Conservation (phyloP, 164 flowering plant species). For the Dillenia suffruticosa region DNA sequence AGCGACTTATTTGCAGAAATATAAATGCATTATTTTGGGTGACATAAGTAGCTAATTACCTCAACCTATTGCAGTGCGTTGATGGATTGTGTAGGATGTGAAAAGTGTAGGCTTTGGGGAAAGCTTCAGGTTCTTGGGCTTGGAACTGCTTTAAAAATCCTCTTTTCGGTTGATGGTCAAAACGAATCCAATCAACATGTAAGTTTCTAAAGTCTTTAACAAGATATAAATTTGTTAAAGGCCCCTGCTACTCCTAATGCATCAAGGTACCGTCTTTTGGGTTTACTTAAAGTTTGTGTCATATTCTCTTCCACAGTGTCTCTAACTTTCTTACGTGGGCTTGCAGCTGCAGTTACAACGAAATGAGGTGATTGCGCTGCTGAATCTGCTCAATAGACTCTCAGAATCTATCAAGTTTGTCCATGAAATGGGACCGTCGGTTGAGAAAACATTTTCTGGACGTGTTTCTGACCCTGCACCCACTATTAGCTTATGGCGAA, state of each 20-base stretch:
- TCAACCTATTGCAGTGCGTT: conserved; percentile 55
- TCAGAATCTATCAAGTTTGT: conserved; percentile 82
- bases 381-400: conserved; percentile 79
- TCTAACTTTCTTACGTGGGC: neutral
- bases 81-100: conserved; percentile 99
- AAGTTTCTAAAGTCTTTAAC: conserved; percentile 19
- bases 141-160: conserved; percentile 94
- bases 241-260: no score
- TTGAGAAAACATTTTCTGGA: conserved; percentile 31
- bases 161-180: conserved; percentile 75
- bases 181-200: conserved; percentile 40
- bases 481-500: conserved; percentile 18
- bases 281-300: no score
- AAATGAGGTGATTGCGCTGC: conserved; percentile 91
- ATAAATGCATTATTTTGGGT: no score
- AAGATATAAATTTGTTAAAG: no score
- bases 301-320: neutral
- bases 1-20: no score
- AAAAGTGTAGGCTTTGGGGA: conserved; percentile 99
- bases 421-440: conserved; percentile 57
- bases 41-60: neutral
- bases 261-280: no score
- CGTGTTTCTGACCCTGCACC: conserved; percentile 15
- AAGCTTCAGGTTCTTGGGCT: conserved; percentile 99
- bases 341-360: conserved; percentile 83